These are phyloP conservation scores for Lizanozyma gosingica DNA, from an alignment of 1,139 yeast genomes.

Conservation along the genomic window DNA sequence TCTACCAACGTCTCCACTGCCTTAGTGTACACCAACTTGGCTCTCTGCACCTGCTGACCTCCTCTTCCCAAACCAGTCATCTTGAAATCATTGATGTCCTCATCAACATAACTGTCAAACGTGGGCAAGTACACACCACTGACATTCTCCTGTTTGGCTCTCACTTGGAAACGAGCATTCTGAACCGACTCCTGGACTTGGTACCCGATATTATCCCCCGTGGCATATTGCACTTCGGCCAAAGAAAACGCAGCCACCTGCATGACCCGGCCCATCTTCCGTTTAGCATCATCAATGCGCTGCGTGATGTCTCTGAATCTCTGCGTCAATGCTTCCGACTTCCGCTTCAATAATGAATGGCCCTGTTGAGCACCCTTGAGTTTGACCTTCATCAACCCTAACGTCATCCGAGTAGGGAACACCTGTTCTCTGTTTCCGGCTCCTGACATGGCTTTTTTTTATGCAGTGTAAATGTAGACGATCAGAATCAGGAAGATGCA, in stretches of 20 bases:
- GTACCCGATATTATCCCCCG: slow-evolving; percentile 89
- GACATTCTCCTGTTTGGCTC: slow-evolving; percentile 91
- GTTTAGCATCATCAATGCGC: slow-evolving; percentile 89
- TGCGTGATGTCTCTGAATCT: slow-evolving; percentile 92
- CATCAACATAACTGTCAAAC: slow-evolving; percentile 77
- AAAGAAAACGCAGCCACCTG: slow-evolving; percentile 96
- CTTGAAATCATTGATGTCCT: slow-evolving; percentile 83
- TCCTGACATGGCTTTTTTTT: too few relatives aligned
- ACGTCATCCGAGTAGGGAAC: slow-evolving; percentile 96
- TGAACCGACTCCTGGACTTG: slow-evolving; percentile 94
- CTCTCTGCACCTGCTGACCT: slow-evolving; percentile 96
- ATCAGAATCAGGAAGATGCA: too few relatives aligned
- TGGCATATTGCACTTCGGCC: slow-evolving; percentile 95
- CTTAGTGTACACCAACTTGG: slow-evolving; percentile 83
- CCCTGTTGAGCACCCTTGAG: slow-evolving; percentile 98
- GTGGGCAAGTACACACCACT: slow-evolving; percentile 93
- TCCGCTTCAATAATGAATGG: slow-evolving; percentile 84
- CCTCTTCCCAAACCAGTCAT: slow-evolving; percentile 97
- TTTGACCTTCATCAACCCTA: slow-evolving; percentile 89
- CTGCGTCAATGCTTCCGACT: slow-evolving; percentile 93
- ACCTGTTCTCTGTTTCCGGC: slow-evolving; percentile 68
- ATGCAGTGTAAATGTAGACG: too few relatives aligned
- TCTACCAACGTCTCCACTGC: slow-evolving; percentile 96
- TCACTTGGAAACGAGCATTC: slow-evolving; percentile 81
- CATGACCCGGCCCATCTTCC: slow-evolving; percentile 98